Conservation (phyloP, 495 filamentous ascomycete genomes). For the Xylaria intraflava region DNA sequence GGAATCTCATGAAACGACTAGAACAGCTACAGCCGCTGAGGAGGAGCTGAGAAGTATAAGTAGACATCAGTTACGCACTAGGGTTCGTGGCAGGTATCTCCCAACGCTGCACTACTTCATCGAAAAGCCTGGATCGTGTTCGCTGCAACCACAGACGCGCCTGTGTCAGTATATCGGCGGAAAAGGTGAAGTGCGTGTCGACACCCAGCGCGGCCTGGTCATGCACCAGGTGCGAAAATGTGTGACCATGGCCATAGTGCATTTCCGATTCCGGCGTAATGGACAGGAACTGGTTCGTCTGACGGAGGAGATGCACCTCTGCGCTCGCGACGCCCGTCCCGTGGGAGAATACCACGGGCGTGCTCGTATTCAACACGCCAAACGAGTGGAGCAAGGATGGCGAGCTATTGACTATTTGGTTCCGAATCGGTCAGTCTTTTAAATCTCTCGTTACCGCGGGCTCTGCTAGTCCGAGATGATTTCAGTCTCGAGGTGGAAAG, state of each 20-base stretch:
- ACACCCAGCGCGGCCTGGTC: constrained; percentile 40
- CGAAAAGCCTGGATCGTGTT: constrained; percentile 25
- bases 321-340: constrained; percentile 22
- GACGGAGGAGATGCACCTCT: constrained; percentile 24
- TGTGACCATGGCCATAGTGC: constrained; percentile 38
- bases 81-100: constrained; percentile 34
- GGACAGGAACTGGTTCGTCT: constrained; percentile 34
- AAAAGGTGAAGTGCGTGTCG: constrained; percentile 43
- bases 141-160: constrained; percentile 37
- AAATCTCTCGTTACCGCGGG: no score
- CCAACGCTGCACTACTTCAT: constrained; percentile 29
- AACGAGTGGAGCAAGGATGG: constrained; percentile 28
- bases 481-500: background rate
- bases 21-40: background rate
- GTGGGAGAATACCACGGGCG: constrained; percentile 40
- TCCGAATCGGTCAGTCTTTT: background rate
- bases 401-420: constrained; percentile 19
- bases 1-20: background rate
- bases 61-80: background rate
- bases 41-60: background rate
- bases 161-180: constrained; percentile 38
- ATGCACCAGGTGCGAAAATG: constrained; percentile 28
- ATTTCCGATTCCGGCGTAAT: constrained; percentile 43
- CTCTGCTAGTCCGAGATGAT: no score
- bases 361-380: constrained; percentile 27